Base-by-base conservation (phyloP, 331 rosid species). In the Quercus phellos region DNA sequence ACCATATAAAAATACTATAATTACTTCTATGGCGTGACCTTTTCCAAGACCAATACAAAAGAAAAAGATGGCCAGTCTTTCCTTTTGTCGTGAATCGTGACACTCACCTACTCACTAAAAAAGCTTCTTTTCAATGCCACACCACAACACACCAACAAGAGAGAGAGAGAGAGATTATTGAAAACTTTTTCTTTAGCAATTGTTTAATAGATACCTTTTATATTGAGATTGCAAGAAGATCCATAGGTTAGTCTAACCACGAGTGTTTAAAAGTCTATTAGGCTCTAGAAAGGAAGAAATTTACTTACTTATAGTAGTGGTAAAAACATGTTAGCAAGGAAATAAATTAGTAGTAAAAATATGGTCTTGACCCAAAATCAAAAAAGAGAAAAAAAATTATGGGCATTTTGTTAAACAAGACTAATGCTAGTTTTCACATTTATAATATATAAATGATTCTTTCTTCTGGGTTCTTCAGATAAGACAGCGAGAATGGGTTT, bases 31-130 rank as follows among this genome's bases (percentile, higher is more conserved):
- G 76, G 68, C 75, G 76, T 86, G 78, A 85, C 89, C 85, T 90
- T 81, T 88, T 78, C 84, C 85, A 80, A 85, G 60, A 78, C 84
- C 88, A 73, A 85, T 88, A 68, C 83, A 85, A 70, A 92, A 80
- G 85, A 80, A 85, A 90, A 85, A 56, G 78, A 76, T 74, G 73
- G 66, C 74, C 80, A 68, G 86, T 85, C 80, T 80, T 82, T 82
- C 86, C 78, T 88, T 86, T 92, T 84, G 53, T 46, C 53, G 53
- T 46, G 53, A 46, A 93, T 92, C 91, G 53, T 87, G 84, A 80
- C 21, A 77, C 68, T 84, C 79, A 79, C 83, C 83, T 71, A 43
- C 81, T 84, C 43, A 26, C 55, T 74, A 87, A 53, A 79, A 84
- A 79, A 82, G 77, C 77, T 83, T 85, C 83, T 76, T 90, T 82